Conservation (phyloP, 768 basidiomycete genomes). For the Pulveroboletus sp. region DNA sequence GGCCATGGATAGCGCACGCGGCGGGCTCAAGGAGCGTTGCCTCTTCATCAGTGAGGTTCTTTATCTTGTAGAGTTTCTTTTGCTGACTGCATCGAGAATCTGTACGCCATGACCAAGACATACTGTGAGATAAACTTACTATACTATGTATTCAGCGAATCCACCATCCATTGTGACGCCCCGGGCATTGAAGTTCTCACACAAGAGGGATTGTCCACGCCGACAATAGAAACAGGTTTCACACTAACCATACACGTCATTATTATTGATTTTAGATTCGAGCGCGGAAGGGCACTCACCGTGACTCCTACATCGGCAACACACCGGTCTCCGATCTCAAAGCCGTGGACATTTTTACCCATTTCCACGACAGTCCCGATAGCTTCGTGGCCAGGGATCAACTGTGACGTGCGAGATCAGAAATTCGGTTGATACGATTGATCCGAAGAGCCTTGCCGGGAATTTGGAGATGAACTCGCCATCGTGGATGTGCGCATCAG, state of each 20-base stretch:
- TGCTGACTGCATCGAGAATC: conserved; percentile 41
- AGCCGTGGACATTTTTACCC: conserved; percentile 77
- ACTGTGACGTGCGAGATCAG: conserved; percentile 32
- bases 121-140: conserved; percentile 50
- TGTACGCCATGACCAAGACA: not conserved
- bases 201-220: conserved; percentile 74
- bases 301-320: conserved; percentile 78
- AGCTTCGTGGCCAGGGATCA: conserved; percentile 73
- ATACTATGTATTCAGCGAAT: conserved; percentile 85
- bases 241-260: conserved; percentile 46
- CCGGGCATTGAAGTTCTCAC: conserved; percentile 78
- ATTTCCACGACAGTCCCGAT: conserved; percentile 70
- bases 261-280: not conserved
- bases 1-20: conserved; percentile 87
- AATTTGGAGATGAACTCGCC: conserved; percentile 65
- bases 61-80: conserved; percentile 80
- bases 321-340: conserved; percentile 73
- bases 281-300: conserved; percentile 38
- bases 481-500: conserved; percentile 62
- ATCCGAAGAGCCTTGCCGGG: conserved; percentile 33
- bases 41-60: conserved; percentile 84
- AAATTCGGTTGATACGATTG: conserved; percentile 17
- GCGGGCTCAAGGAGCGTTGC: conserved; percentile 87
- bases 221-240: conserved; percentile 85
- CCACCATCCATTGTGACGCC: conserved; percentile 82